Conservation (phyloP, 441 rosid species). For the Isatis lusitanica region DNA sequence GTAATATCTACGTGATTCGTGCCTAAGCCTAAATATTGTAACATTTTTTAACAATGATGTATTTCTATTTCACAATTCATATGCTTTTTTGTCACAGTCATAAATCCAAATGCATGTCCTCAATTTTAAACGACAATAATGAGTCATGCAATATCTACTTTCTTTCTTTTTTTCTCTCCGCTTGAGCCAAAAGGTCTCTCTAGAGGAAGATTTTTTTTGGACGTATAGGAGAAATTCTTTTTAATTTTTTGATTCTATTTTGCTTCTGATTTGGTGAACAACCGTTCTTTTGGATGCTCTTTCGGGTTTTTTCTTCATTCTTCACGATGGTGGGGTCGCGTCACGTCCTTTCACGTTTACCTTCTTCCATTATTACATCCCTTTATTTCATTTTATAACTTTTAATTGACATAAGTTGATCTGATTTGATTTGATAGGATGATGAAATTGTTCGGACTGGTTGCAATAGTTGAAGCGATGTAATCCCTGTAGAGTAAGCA, state of each 20-base stretch:
- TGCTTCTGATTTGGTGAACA: conserved; percentile 39
- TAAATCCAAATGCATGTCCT: background rate
- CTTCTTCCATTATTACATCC: conserved; percentile 27
- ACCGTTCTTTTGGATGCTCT: conserved; percentile 42
- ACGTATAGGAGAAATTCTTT: background rate
- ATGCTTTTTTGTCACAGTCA: too few relatives aligned
- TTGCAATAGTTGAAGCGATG: conserved; percentile 10
- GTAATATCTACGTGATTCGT: background rate
- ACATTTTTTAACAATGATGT: background rate
- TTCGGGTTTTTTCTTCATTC: conserved; percentile 35
- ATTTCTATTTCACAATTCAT: too few relatives aligned
- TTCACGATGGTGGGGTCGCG: conserved; percentile 40
- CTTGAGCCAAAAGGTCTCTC: conserved; percentile 19
- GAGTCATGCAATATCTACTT: conserved; percentile 1
- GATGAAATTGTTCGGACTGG: conserved; percentile 15
- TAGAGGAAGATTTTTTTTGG: background rate
- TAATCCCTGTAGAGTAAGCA: conserved; percentile 6
- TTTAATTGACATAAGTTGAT: conserved; percentile 1
- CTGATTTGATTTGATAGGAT: conserved; percentile 26
- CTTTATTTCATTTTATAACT: conserved; percentile 1
- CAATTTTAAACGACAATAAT: background rate
- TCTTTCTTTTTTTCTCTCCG: background rate
- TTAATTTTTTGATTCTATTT: background rate
- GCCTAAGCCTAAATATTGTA: background rate
- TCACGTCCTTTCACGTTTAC: conserved; percentile 27